Evolutionary conservation across 1,139 yeast species (phyloP).

Genomic region (Sugiyamaella sp.): DNA sequence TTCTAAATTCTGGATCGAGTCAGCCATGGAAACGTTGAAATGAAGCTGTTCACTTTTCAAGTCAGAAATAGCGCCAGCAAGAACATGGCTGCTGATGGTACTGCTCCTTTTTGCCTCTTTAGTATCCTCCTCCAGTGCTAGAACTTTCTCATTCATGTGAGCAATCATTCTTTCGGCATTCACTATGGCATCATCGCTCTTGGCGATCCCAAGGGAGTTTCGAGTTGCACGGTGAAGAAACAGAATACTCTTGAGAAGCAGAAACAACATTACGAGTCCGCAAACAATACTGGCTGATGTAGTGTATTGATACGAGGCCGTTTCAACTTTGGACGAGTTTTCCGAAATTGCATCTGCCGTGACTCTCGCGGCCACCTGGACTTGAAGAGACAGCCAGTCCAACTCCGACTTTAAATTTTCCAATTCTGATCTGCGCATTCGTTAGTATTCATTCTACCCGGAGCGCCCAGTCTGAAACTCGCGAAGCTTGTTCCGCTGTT

Average conservation of each 20-base stretch:
- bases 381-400: neutral
- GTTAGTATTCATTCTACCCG: neutral
- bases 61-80: neutral
- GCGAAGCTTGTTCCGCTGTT: neutral
- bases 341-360: neutral
- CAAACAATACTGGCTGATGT: neutral
- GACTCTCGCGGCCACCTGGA: neutral
- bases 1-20: conserved; percentile 6
- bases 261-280: neutral
- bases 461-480: no score
- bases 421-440: neutral
- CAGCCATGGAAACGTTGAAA: conserved; percentile 8
- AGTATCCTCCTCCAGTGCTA: conserved; percentile 1
- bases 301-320: neutral
- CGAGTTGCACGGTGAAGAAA: neutral
- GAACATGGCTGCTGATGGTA: neutral
- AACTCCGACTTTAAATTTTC: neutral
- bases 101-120: neutral
- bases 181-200: neutral
- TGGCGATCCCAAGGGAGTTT: no score
- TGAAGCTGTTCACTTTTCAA: conserved; percentile 9
- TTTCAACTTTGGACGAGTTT: neutral
- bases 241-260: neutral
- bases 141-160: neutral
- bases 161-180: neutral